Evolutionary conservation across 768 basidiomycete species (phyloP), one percentile per base, ranked within the genome.

Genomic region (Suillus lakei): DNA sequence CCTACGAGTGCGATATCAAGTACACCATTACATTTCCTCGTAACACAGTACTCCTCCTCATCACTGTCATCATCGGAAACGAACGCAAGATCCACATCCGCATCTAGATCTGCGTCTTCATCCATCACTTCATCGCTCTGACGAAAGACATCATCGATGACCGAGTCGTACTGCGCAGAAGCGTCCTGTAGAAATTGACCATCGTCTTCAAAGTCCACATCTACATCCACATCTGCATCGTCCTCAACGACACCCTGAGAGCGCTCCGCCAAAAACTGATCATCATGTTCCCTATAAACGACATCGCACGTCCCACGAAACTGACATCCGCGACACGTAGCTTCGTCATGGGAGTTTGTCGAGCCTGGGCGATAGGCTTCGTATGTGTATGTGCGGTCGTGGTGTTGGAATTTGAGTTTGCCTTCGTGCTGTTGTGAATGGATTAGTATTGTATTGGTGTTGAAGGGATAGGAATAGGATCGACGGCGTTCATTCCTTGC

Each of bases 1-100:
- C 90, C 90, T 15, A 84, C 85, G 67, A 91, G 73, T 36, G 90
- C 78, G 54, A 88, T 84, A 68, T 92, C 90, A 62, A 76, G 76
- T 5, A 90, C 81, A 1, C 90, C 89, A 38, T 78, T 72, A 62
- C 91, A 91, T 39, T 70, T 73, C 18, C 73, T 69, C 16, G 36
- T 61, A 54, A 79, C 62, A 15, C 67, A 67, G 54, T 74, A 72
- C 41, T 77, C 74, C 1, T 65, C 50, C 26, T 34, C 68, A 15
- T 66, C 76, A 13, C 62, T 58, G 2, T 62, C 66, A 8, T 74
- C 64, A 32, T 76, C 71, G 0, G 62, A 65, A 39, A 71, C 74
- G 36, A 70, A 73, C 43, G 70, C 64, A 30, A 69, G 69, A 44
- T 79, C 78, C 12, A 23, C 18, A 10, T 56, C 72, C 62, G 72